Evolutionary conservation across 768 basidiomycete genomes (phyloP).

Genomic region (Phaffia tasmanica): DNA sequence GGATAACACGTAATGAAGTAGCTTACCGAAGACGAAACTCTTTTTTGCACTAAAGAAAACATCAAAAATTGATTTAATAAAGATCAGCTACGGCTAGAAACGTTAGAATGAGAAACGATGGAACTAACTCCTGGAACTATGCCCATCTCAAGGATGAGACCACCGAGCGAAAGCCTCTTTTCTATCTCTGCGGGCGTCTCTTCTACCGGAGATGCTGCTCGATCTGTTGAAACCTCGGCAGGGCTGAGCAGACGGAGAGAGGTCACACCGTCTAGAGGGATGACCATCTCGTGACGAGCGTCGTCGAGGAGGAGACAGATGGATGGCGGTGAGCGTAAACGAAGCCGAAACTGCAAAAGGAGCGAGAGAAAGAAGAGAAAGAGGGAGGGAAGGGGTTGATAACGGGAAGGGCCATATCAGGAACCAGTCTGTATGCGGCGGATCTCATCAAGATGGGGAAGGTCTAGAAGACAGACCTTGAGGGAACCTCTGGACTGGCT

Average conservation of each 20-base stretch:
- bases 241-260: constrained; percentile 14
- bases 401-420: background rate
- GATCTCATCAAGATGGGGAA: background rate
- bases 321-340: constrained; percentile 12
- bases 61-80: background rate
- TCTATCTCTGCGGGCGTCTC: constrained; percentile 10
- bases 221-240: background rate
- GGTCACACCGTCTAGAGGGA: constrained; percentile 15
- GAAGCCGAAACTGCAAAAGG: constrained; percentile 15
- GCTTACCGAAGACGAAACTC: constrained; percentile 20
- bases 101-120: background rate
- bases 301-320: constrained; percentile 24
- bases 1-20: background rate
- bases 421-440: background rate
- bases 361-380: background rate
- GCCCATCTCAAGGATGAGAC: constrained; percentile 20
- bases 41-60: constrained; percentile 13
- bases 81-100: background rate
- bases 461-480: constrained; percentile 4
- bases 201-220: background rate
- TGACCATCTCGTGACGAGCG: constrained; percentile 21
- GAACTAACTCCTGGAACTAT: constrained; percentile 18
- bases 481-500: constrained; percentile 12
- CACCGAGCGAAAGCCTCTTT: constrained; percentile 1
- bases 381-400: background rate